phyloP scores from a whole-genome alignment of 2,329 filamentous ascomycete genomes.

The Cadophora gregata region DNA sequence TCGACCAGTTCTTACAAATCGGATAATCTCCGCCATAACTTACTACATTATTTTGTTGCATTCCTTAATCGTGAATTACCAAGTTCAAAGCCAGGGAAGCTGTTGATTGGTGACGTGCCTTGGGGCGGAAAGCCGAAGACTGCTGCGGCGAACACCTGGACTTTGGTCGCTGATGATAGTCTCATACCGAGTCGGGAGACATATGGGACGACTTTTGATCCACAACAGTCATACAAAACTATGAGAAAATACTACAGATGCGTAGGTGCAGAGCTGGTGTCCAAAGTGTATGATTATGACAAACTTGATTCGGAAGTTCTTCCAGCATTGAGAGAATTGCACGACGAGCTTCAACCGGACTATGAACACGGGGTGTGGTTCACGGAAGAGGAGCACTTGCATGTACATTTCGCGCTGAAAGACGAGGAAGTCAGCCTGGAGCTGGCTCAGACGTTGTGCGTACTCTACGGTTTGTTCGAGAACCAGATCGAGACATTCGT shows the following conservation, averaged over 20 bases:
- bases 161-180: conserved; percentile 2
- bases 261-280: conserved; percentile 12
- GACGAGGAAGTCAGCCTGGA: conserved; percentile 3
- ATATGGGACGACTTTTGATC: background rate
- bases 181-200: background rate
- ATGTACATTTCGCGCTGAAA: conserved; percentile 14
- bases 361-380: conserved; percentile 7
- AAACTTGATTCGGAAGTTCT: background rate
- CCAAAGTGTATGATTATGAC: conserved; percentile 3
- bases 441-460: conserved; percentile 14
- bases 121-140: conserved; percentile 6
- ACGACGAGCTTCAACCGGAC: background rate
- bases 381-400: background rate
- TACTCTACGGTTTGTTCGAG: conserved; percentile 21
- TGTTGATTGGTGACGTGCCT: background rate
- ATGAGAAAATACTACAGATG: conserved; percentile 1
- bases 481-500: conserved; percentile 20
- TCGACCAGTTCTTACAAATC: background rate
- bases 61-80: conserved; percentile 2
- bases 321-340: conserved; percentile 7
- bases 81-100: background rate
- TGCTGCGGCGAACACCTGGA: background rate
- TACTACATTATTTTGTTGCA: background rate
- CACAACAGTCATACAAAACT: background rate
- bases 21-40: background rate